Base-by-base conservation (phyloP, 1,139 yeast species). In the Yamadazyma epiphylla region DNA sequence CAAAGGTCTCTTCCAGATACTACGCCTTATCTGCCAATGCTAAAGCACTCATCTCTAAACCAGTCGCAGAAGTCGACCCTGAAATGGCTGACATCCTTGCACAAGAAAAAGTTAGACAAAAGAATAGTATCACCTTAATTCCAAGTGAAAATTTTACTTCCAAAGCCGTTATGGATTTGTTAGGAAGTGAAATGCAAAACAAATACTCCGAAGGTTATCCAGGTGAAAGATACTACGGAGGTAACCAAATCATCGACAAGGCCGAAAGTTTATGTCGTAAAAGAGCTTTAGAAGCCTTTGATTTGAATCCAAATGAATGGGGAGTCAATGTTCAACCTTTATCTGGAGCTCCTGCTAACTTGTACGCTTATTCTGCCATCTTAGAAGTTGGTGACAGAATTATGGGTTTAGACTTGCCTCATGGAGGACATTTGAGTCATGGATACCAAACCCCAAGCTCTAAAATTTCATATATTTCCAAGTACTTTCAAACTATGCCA, bases 151-250 rank as follows among this genome's bases (percentile, higher is more conserved):
- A 89, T 64, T 87, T 88, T 67, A 89, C 97, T 33, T 86, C 96
- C 29, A 82, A 80, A 56, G 88, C 96, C 14, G 97, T 89, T 17
- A 84, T 89, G 80, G 95, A 89, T 53, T 74, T 89, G 30, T 74
- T 89, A 51, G 96, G 97, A 36, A 83, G 96, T 13, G 95, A 87
- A 61, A 87, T 89, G 95, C 94, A 87, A 64, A 89, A 89, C 75
- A 89, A 89, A 71, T 89, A 89, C 65, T 87, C 96, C n/a, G 97
- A 89, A 66, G 96, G 96, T 38, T 89, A 89, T 64, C 97, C 97
- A 29, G 96, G 96, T 41, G 96, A 88, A 51, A 80, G 97, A 59
- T 89, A 89, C 67, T 89, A 89, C 53, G 97, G 97, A 58, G 97
- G 97, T 58, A 89, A 89, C 59, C 89, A 89, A 65, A 80, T 80